Base-by-base conservation (phyloP, 768 basidiomycete species). In the Hemileccinum rubropunctum region DNA sequence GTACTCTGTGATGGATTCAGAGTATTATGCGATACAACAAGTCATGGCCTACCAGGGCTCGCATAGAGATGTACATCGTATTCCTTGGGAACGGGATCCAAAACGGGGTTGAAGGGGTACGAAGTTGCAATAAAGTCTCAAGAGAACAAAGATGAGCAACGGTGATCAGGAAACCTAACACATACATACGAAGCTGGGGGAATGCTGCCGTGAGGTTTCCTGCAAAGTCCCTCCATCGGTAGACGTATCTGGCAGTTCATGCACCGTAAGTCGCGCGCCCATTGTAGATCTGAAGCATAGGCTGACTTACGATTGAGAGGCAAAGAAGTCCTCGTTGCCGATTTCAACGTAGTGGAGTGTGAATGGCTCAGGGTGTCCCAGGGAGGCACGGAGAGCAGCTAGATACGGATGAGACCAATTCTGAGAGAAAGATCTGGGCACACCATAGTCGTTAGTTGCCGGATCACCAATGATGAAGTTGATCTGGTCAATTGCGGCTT, bases 401-500 rank as follows among this genome's bases (percentile, higher is more conserved):
- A 12, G 14, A 39, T n/a, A 21, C 8, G 15, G 28, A 21, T 58
- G 26, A 47, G 56, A 28, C 4, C 2, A 8, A 4, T 10, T 30
- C 27, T 5, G 6, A 9, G 8, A 11, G 6, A n/a, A 26, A 7
- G 15, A 75, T 73, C 39, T 10, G 2, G 3, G 44, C 42, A 9
- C 37, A 58, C 57, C 57, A 40, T 48, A 62, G 28, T 68, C 69
- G 42, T 73, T 80, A 34, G 69, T 74, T 6, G 62, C 52, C 2
- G 75, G 67, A 52, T 79, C 73, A 4, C 82, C 82, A n/a, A 83
- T 73, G 13, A 75, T 80, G 53, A 82, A 83, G 57, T 82, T 78
- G 52, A 82, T 79, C 76, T 83, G 80, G 48, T 80, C 76, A 28
- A 74, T 73, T 1, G 80, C 79, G 52, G 78, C 70, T 59, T 81